Evolutionary conservation across 441 rosid species (phyloP), one percentile per base, ranked within the genome.

Genomic region (Raphanus hybrid): DNA sequence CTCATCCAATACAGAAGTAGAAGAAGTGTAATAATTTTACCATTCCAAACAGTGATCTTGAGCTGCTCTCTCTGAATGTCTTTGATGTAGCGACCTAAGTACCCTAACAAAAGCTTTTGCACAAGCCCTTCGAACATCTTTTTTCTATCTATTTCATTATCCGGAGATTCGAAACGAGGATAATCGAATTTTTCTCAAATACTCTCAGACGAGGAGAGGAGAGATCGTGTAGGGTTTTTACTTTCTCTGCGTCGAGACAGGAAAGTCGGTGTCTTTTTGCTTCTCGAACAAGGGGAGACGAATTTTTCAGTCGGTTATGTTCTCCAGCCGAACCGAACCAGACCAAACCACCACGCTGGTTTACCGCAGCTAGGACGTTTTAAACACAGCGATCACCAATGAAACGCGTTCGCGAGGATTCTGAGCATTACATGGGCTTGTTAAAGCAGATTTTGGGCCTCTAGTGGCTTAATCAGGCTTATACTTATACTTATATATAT

Each of bases 51-150:
- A 26, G 93, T 86, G 78, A 94, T 87, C 78, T 88, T 94, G 71
- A 92, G 92, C 81, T 91, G 92, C 79, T 92, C 94, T 79, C 82
- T 86, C 67, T 90, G 93, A 58, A 94, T 78, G 74, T 94, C 90
- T 85, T 90, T 92, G 75, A 91, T 89, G 81, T 86, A 92, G 54
- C 92, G 89, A n/a, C 97, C 91, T n/a, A 94, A 82, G 82, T 90
- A 89, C 14, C 97, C 98, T 45, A 87, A 75, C 64, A 94, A 76
- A 48, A 92, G 75, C 82, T 87, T 88, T 54, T 85, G 90, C 62
- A 92, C 88, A 73, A 89, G 81, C 15, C 95, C 87, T 85, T 92
- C 97, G 55, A 94, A 88, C 97, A 92, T 87, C 34, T 32, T 69
- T 34, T 45, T 11, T 29, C 34, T 29, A 29, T 23, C 71, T 26